phyloP scores from a whole-genome alignment of 345 rosid species.

The Mallotus nudiflorus region DNA sequence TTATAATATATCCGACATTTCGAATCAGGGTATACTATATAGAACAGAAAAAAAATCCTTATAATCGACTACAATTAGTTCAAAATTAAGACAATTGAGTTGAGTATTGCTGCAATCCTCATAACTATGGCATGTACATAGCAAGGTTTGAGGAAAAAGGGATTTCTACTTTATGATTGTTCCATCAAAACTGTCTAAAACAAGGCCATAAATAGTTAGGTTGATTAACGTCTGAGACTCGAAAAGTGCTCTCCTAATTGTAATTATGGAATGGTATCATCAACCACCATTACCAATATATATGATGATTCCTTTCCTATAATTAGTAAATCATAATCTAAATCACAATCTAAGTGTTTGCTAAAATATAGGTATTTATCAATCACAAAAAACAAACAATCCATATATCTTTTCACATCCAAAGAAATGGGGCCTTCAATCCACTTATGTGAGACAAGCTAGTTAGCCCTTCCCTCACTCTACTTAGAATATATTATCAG shows the following conservation, averaged over 20 bases:
- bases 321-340: constrained; percentile 10
- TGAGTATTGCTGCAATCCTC: constrained; percentile 15
- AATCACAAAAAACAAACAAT: background rate
- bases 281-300: background rate
- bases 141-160: constrained; percentile 6
- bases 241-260: background rate
- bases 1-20: no score
- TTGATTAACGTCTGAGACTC: background rate
- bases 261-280: background rate
- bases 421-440: constrained; percentile 14
- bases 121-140: constrained; percentile 7
- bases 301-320: constrained; percentile 13
- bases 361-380: background rate
- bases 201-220: background rate
- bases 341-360: background rate
- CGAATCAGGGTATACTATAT: no score
- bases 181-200: constrained; percentile 10
- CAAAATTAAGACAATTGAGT: background rate
- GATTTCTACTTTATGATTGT: constrained; percentile 33
- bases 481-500: background rate
- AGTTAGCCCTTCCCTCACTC: background rate
- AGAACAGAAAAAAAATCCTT: no score
- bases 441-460: constrained; percentile 18
- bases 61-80: no score
- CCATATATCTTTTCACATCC: constrained; percentile 16